These are phyloP conservation scores for Bondarzewia mesenterica DNA, from an alignment of 1,284 basidiomycete species.

Conservation along the genomic window DNA sequence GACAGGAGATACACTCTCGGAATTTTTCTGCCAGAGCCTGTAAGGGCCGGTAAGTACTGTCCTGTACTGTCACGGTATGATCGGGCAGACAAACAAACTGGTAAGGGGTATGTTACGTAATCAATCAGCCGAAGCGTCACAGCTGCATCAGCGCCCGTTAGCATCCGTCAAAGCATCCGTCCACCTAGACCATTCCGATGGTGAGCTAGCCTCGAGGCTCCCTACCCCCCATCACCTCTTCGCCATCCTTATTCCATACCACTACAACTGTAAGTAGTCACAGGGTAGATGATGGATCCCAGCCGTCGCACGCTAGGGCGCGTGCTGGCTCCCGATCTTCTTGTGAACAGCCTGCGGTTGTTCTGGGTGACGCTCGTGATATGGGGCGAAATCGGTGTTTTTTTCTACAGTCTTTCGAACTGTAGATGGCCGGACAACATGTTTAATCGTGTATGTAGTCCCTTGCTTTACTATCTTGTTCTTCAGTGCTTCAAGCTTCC, in stretches of 20 bases:
- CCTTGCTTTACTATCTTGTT: not conserved
- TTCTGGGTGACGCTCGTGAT: slow-evolving; percentile 5
- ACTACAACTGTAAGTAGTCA: not conserved
- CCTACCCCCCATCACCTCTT: not conserved
- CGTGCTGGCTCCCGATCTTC: not conserved
- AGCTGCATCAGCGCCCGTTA: too few species aligned
- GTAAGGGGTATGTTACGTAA: too few species aligned
- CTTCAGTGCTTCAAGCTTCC: too few species aligned
- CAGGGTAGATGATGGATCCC: not conserved
- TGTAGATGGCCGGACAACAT: slow-evolving; percentile 6
- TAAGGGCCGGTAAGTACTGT: too few species aligned
- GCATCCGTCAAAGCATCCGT: too few species aligned
- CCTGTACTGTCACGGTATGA: too few species aligned
- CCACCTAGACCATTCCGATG: too few species aligned
- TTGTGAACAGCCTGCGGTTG: slow-evolving; percentile 5
- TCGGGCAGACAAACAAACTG: too few species aligned
- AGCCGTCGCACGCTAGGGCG: not conserved
- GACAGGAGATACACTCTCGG: too few species aligned
- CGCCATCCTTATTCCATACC: not conserved
- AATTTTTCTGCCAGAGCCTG: too few species aligned
- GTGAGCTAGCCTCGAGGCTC: too few species aligned
- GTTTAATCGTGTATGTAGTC: not conserved
- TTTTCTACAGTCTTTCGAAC: slow-evolving; percentile 4
- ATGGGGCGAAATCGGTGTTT: slow-evolving; percentile 7
- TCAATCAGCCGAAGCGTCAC: too few species aligned